Conservation (phyloP, 2,329 filamentous ascomycete genomes). For the Paracorniculantispora psalliotae region DNA sequence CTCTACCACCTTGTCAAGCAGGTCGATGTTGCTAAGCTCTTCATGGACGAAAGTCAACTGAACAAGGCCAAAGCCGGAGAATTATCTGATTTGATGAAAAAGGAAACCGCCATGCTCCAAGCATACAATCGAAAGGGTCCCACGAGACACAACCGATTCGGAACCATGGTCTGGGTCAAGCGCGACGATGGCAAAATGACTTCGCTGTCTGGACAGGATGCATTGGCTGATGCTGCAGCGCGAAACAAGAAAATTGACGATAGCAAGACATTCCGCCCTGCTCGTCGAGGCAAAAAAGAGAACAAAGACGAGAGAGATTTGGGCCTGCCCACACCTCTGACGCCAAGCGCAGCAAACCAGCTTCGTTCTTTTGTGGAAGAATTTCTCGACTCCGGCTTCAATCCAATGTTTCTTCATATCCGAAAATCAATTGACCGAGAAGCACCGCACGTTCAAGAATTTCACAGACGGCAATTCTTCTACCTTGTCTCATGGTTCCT, state of each 20-base stretch:
- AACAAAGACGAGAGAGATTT: slow-evolving; percentile 68
- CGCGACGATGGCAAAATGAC: slow-evolving; percentile 78
- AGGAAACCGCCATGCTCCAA: slow-evolving; percentile 79
- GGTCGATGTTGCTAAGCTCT: slow-evolving; percentile 76
- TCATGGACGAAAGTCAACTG: slow-evolving; percentile 73
- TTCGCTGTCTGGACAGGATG: slow-evolving; percentile 83
- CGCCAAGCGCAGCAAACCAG: slow-evolving; percentile 66
- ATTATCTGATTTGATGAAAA: slow-evolving; percentile 67
- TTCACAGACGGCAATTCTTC: slow-evolving; percentile 82
- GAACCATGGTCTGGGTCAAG: slow-evolving; percentile 96
- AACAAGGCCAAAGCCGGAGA: slow-evolving; percentile 66
- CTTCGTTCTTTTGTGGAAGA: slow-evolving; percentile 82
- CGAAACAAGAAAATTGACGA: slow-evolving; percentile 86
- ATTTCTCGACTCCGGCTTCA: slow-evolving; percentile 93
- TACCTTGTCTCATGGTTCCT: slow-evolving; percentile 93
- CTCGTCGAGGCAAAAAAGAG: slow-evolving; percentile 57
- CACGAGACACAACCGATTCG: slow-evolving; percentile 87
- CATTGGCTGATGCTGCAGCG: slow-evolving; percentile 65
- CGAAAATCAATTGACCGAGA: slow-evolving; percentile 89
- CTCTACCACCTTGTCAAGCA: slow-evolving; percentile 91
- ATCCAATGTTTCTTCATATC: slow-evolving; percentile 79
- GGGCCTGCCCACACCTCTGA: slow-evolving; percentile 66
- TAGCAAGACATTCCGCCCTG: slow-evolving; percentile 84
- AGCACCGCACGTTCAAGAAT: slow-evolving; percentile 70
- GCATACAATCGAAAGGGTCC: slow-evolving; percentile 73